These are phyloP conservation scores for Viridothelium virens DNA, from an alignment of 495 filamentous ascomycete species.

Conservation along the genomic window DNA sequence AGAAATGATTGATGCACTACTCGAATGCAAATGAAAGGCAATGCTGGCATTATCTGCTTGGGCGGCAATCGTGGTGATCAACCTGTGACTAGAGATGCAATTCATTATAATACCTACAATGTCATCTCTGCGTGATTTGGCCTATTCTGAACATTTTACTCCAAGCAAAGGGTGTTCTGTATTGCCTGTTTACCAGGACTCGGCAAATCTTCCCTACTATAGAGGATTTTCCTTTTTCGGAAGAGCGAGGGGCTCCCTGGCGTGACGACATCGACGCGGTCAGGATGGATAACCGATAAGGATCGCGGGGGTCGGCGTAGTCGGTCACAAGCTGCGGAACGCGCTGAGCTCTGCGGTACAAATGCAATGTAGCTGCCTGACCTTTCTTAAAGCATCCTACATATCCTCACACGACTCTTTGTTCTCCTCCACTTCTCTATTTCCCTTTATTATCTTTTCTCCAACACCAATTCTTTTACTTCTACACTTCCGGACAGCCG, in stretches of 20 bases:
- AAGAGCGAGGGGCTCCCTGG: background rate
- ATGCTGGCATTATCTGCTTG: background rate
- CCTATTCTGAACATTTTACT: too few species aligned
- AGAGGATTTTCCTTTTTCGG: background rate
- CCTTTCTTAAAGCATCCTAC: background rate
- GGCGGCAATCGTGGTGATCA: background rate
- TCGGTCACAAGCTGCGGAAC: background rate
- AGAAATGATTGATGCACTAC: background rate
- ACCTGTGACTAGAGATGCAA: too few species aligned
- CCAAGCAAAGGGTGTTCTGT: too few species aligned
- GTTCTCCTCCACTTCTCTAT: background rate
- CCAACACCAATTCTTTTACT: too few species aligned
- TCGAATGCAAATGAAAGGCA: background rate
- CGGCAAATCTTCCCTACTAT: too few species aligned
- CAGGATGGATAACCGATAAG: background rate
- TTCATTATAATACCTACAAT: too few species aligned
- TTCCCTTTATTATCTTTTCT: conserved; percentile 23
- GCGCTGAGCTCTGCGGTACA: background rate
- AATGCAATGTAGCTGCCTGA: conserved; percentile 5
- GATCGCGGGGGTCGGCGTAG: background rate
- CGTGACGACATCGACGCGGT: background rate
- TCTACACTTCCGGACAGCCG: too few species aligned
- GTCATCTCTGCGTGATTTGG: too few species aligned
- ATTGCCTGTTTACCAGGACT: too few species aligned
- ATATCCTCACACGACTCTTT: background rate